These are phyloP conservation scores for Barbarea vulgaris DNA, from an alignment of 345 rosid genomes.

Conservation along the genomic window DNA sequence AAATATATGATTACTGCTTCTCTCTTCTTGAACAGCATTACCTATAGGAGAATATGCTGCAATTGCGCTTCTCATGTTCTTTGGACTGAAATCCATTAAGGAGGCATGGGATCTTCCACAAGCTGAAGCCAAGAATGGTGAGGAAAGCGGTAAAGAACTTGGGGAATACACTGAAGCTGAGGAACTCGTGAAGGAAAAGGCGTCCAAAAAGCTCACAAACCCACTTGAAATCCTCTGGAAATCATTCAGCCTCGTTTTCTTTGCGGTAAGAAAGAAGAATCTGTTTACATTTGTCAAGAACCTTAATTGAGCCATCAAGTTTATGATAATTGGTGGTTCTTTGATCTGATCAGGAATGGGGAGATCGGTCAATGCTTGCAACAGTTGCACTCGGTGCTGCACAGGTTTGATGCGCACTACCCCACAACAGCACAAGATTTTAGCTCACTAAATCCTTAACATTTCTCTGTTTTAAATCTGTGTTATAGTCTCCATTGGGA, in stretches of 20 bases:
- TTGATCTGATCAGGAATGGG: conserved; percentile 80
- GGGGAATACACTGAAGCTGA: conserved; percentile 91
- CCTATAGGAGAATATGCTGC: conserved; percentile 99
- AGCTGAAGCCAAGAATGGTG: conserved; percentile 54
- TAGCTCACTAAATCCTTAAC: background rate
- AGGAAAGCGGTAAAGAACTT: conserved; percentile 59
- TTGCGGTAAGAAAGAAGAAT: conserved; percentile 69
- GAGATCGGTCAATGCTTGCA: conserved; percentile 99
- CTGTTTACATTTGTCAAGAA: background rate
- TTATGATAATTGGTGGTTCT: background rate
- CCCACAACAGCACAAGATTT: background rate
- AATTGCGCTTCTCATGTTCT: conserved; percentile 81
- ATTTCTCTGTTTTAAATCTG: background rate
- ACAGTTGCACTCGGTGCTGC: conserved; percentile 98
- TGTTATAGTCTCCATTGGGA: conserved; percentile 86
- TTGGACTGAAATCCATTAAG: conserved; percentile 94
- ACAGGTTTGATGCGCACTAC: conserved; percentile 53
- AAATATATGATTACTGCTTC: conserved; percentile 27
- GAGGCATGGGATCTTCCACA: conserved; percentile 95
- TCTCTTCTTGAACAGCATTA: conserved; percentile 59
- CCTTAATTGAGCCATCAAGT: background rate
- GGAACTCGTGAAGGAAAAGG: conserved; percentile 91
- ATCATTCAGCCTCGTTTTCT: conserved; percentile 95
- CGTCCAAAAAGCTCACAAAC: conserved; percentile 74
- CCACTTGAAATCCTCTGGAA: conserved; percentile 90